Percentiles rank a stretch among this genome's conserved stretches.
phyloP scores from a whole-genome alignment of 2,329 filamentous ascomycete genomes.

The Pestalotiopsis sp. region DNA sequence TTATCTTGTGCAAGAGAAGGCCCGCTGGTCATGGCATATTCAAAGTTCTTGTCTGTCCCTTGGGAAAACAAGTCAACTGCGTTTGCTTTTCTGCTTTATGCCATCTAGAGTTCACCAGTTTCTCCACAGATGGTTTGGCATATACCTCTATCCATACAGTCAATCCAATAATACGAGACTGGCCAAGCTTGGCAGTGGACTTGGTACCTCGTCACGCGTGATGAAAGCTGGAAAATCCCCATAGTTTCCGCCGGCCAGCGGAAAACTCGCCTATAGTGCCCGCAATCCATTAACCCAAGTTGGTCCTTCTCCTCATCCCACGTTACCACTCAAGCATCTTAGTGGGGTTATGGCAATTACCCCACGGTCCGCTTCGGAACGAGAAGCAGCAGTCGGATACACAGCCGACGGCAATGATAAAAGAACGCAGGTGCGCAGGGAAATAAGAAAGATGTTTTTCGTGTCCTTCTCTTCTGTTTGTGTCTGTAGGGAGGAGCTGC shows the following conservation, averaged over 20 bases:
- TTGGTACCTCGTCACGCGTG: not conserved
- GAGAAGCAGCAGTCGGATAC: slow-evolving; percentile 4
- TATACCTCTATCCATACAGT: not conserved
- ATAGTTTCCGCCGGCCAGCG: not conserved
- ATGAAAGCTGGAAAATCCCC: not conserved
- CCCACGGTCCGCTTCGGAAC: slow-evolving; percentile 15
- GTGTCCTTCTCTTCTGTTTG: not conserved
- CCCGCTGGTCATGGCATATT: too few species aligned
- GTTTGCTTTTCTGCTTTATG: too few species aligned
- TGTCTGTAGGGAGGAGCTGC: not conserved
- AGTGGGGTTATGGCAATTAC: not conserved
- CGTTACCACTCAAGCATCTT: not conserved
- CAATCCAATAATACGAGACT: not conserved
- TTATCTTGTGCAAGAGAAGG: too few species aligned
- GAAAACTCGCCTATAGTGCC: slow-evolving; percentile 5
- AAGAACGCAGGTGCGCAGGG: not conserved
- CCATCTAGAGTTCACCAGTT: too few species aligned
- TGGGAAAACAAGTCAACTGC: too few species aligned
- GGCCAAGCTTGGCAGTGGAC: not conserved
- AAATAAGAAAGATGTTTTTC: not conserved
- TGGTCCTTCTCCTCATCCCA: slow-evolving; percentile 2
- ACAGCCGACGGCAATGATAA: not conserved
- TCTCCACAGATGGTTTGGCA: too few species aligned
- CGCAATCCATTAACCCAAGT: not conserved
- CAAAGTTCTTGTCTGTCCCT: too few species aligned